phyloP scores from a whole-genome alignment of 2,329 filamentous ascomycete species.

The Orbilia javanica region DNA sequence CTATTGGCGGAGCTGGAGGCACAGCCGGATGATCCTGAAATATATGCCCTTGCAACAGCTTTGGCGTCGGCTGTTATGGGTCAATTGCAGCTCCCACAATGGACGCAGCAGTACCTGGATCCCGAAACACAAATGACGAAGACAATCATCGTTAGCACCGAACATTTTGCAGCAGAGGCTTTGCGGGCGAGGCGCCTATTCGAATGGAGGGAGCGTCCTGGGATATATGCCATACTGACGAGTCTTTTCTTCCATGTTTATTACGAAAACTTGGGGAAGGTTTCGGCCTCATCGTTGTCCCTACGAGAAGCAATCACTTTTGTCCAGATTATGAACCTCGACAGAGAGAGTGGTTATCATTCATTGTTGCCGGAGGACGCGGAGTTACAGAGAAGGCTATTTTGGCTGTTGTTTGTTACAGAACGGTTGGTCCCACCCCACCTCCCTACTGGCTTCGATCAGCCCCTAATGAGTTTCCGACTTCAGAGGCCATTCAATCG shows the following conservation, averaged over 20 bases:
- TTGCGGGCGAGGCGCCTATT: conserved; percentile 42
- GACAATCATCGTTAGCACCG: conserved; percentile 43
- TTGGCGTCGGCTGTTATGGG: conserved; percentile 52
- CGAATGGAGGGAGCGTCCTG: conserved; percentile 46
- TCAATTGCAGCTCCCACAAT: conserved; percentile 51
- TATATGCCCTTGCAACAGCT: conserved; percentile 48
- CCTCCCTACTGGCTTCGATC: not conserved
- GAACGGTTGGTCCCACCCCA: conserved; percentile 27
- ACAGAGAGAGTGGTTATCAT: conserved; percentile 42
- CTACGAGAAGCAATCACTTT: conserved; percentile 51
- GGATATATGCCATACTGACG: conserved; percentile 45
- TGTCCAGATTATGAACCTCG: conserved; percentile 52
- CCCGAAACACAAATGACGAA: conserved; percentile 48
- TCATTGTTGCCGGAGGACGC: conserved; percentile 42
- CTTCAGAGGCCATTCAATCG: conserved; percentile 51
- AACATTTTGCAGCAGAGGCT: conserved; percentile 52
- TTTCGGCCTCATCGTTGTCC: conserved; percentile 38
- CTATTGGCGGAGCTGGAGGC: conserved; percentile 33
- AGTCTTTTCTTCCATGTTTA: conserved; percentile 56
- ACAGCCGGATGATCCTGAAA: conserved; percentile 48
- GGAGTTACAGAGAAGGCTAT: conserved; percentile 45
- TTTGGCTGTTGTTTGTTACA: conserved; percentile 54
- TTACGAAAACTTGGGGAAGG: conserved; percentile 52
- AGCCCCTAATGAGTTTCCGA: not conserved
- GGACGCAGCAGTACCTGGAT: conserved; percentile 48